Base-by-base conservation (phyloP, 2,329 filamentous ascomycete genomes). In the Neonectria hederae region DNA sequence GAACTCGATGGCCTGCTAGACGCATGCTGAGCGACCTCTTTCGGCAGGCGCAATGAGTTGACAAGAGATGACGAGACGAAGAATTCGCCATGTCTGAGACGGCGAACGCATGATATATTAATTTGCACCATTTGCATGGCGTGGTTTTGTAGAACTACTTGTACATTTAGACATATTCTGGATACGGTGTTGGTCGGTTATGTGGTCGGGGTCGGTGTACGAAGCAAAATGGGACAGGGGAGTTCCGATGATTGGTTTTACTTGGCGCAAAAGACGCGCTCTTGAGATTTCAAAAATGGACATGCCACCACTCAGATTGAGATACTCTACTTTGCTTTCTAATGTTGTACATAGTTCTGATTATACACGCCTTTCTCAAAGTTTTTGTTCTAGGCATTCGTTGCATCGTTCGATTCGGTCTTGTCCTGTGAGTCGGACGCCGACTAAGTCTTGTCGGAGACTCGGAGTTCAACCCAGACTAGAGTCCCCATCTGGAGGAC, bases 1-100 rank as follows among this genome's bases (percentile, higher is more conserved):
- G 96, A 99, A 83, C 89, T 98, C 24, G 95, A 98, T 75, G 89
- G 92, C 72, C 87, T 97, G 77, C 87, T 97, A 74, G 90, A 92
- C 75, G 90, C 88, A 70, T 93, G 89, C 78, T 93, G 81, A 85
- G 58, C 63, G 49, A 55, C 57, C 63, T 63, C 57, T 63, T 59
- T 67, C 57, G 61, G 54, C 53, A 38, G 70, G 67, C 66, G 69
- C 68, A 69, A 62, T 62, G 68, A 66, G 66, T 69, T 62, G 19
- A 59, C 43, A 43, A 38, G 42, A 54, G 71, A 73, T 60, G 66
- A 71, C 30, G 55, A 65, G 58, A 72, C 56, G 69, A 73, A 40
- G 54, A 66, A 59, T 67, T 65, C n/a, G 71, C 60, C 51, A 69
- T 63, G 71, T 72, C 68, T 70, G 70, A 40, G 71, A 72, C 67